Evolutionary conservation across 371 early-diverging fungal species (phyloP), one percentile per base, ranked within the genome.

Genomic region (Blakeslea trispora): DNA sequence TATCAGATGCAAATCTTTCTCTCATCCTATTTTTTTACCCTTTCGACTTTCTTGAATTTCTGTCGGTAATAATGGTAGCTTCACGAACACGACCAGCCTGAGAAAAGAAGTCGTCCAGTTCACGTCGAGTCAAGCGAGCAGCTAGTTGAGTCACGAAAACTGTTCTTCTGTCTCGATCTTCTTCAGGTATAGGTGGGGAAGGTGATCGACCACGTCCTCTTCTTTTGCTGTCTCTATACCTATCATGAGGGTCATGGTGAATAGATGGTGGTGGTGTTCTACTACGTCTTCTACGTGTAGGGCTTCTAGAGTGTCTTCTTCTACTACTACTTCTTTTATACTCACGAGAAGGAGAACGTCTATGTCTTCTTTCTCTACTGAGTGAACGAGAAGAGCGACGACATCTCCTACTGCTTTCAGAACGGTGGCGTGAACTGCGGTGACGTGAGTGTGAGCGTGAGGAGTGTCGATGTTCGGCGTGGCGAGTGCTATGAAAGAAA

Each of bases 131-230:
- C 41, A 93, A 75, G 22, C 92, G 86, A 19, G 90, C 89, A 13
- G 96, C 89, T 11, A 98, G 79, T 68, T 98, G 97, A 82, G 85
- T 92, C 15, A 94, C 91, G 77, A 96, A 96, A 14, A 98, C 95
- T 3, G 98, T 98, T 62, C 96, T 83, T 71, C 88, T 72, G 62
- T 96, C 96, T 43, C 97, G 86, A 56, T 90, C 86, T 19, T 81
- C 74, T 64, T 88, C 89, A 52, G 85, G 83, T 23, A 88, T 77
- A 17, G 80, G 81, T 13, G 91, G 90, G 17, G 90, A 87, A 46
- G 85, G 88, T 23, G 91, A 89, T 55, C 89, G 66, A 34, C 78
- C 71, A 34, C 75, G 75, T 41, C 74, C 54, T 55, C 71, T 55
- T 46, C 56, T 24, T 45, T 41, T 62, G 24, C 43, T 47, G 52